Base-by-base conservation (phyloP, 805 yeast species). In the Starmerella stigmatis region DNA sequence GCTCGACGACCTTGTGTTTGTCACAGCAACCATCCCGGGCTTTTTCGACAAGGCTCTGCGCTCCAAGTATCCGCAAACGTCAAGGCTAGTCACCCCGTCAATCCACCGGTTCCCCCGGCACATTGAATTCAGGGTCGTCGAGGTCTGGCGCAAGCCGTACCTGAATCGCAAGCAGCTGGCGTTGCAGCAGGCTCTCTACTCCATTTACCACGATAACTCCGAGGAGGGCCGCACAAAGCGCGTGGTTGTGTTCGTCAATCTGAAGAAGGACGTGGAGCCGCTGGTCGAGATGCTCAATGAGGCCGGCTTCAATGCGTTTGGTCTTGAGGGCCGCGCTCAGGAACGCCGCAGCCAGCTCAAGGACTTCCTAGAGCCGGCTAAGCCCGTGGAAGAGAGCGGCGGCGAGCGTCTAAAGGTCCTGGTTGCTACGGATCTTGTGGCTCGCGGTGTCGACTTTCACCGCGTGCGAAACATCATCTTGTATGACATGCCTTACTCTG, bases 1-100 rank as follows among this genome's bases (percentile, higher is more conserved):
- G 48, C 64, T 81, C 32, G 70, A 68, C 38, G 81, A 84, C 49
- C 61, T 86, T 19, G 71, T 88, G 0, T 75, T 89, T 53, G 84
- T 89, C 48, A 80, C 94, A 1, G 97, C 97, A 0, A 89, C 98
- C 0, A 79, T 92, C 27, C 94, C 97, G 0, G 72, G 74, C 25
- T 78, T 75, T 47, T 85, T 86, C 58, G 79, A 79, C 46, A 72
- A 73, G 44, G 73, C 81, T 1, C 64, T 88, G 45, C 61, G 68
- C 4, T 67, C 66, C 33, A 56, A 78, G 25, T 86, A 79, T 62
- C 94, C 94, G 0, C 67, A 71, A n/a, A 69, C 77, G 13, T 67
- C 70, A 16, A 70, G 81, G 2, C 75, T 86, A 13, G 76, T 82
- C 1, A 78, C 96, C 1, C 94, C 96, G 8, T 72, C 79, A 26